Conservation (phyloP, 805 yeast genomes). For the Barnettozyma pratensis region DNA sequence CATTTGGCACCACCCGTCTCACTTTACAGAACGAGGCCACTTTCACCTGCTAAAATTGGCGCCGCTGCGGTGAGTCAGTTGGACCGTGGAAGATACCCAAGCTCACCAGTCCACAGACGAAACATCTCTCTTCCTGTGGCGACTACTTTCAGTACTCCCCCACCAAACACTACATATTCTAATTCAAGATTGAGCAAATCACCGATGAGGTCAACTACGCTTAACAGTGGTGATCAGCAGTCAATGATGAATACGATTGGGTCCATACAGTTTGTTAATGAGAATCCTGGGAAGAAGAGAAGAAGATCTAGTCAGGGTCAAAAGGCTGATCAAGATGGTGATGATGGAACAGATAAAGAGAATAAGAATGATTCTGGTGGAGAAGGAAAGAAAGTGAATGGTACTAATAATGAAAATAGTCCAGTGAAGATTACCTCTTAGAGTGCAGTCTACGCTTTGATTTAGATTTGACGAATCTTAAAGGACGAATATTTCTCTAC, state of each 20-base stretch:
- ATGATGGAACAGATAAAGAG: not conserved
- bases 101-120: slow-evolving; percentile 30
- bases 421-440: no score
- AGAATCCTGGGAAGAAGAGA: slow-evolving; percentile 24
- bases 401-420: no score
- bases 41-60: slow-evolving; percentile 68
- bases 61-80: slow-evolving; percentile 63
- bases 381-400: not conserved
- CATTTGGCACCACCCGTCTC: slow-evolving; percentile 21
- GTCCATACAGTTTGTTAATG: slow-evolving; percentile 25
- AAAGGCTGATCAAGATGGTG: not conserved
- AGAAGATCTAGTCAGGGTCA: slow-evolving; percentile 19
- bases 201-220: slow-evolving; percentile 20
- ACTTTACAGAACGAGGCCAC: slow-evolving; percentile 26
- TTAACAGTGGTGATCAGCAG: slow-evolving; percentile 18
- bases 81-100: slow-evolving; percentile 23
- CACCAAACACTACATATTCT: slow-evolving; percentile 6
- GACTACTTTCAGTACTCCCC: slow-evolving; percentile 2
- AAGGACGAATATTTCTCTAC: not conserved
- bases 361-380: not conserved
- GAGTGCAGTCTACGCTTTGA: no score
- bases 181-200: slow-evolving; percentile 25
- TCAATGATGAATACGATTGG: slow-evolving; percentile 25
- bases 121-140: slow-evolving; percentile 35
- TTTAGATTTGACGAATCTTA: no score